These are phyloP conservation scores for Quercus berberidifolia DNA, from an alignment of 306 rosid genomes.

Conservation along the genomic window DNA sequence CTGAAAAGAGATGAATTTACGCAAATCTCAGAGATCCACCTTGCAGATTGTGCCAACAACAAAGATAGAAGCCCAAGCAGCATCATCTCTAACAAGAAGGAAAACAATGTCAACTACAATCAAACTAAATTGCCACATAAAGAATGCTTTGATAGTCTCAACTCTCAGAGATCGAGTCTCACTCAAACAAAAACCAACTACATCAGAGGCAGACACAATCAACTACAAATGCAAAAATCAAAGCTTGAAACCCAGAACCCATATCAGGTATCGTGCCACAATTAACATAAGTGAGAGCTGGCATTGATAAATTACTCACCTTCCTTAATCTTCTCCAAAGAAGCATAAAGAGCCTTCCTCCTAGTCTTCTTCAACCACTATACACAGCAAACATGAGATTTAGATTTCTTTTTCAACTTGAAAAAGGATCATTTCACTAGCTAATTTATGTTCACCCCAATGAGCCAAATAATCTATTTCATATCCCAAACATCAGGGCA, in stretches of 20 bases:
- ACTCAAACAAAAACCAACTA: too few relatives aligned
- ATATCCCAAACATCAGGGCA: neutral
- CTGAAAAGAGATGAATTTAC: slow-evolving; percentile 75
- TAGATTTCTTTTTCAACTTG: slow-evolving; percentile 7
- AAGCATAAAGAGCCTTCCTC: slow-evolving; percentile 85
- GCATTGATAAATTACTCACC: slow-evolving; percentile 33
- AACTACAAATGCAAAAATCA: neutral
- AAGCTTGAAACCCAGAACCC: neutral
- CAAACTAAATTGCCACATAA: neutral
- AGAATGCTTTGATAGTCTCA: neutral
- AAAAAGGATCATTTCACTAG: neutral
- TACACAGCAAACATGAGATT: slow-evolving; percentile 15
- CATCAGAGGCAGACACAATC: neutral
- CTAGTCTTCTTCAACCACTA: slow-evolving; percentile 91
- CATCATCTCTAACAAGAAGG: slow-evolving; percentile 76
- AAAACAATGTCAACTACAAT: neutral
- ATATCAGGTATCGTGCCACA: neutral
- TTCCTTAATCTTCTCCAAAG: slow-evolving; percentile 93
- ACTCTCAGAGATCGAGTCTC: neutral
- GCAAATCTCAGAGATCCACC: slow-evolving; percentile 92
- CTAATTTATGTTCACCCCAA: neutral
- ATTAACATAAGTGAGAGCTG: neutral
- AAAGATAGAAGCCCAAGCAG: slow-evolving; percentile 93
- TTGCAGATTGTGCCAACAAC: slow-evolving; percentile 83
- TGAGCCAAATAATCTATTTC: neutral